Evolutionary conservation across 2,329 filamentous ascomycete genomes (phyloP).

Genomic region (Cladosporium sp.): DNA sequence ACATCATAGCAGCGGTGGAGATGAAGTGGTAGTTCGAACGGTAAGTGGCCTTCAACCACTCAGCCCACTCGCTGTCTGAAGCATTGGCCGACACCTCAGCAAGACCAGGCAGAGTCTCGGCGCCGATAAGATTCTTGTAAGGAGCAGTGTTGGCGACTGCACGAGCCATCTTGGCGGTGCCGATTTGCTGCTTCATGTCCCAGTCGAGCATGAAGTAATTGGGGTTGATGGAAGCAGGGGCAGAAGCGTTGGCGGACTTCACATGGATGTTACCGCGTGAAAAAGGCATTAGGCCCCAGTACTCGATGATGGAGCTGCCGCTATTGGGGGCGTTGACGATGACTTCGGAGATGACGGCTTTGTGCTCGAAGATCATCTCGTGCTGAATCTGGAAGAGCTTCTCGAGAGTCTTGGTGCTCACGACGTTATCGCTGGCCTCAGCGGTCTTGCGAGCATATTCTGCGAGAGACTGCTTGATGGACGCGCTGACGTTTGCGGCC

Average conservation of each 20-base stretch:
- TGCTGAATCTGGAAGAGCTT: constrained; percentile 1
- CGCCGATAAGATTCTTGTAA: constrained; percentile 29
- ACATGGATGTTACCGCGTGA: constrained; percentile 26
- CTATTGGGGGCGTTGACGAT: constrained; percentile 43
- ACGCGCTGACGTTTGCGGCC: constrained; percentile 11
- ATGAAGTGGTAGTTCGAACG: constrained; percentile 22
- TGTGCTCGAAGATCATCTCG: background rate
- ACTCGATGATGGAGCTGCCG: background rate
- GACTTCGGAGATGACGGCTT: constrained; percentile 55
- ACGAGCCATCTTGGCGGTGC: constrained; percentile 16
- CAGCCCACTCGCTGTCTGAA: constrained; percentile 19
- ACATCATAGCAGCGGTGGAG: constrained; percentile 18
- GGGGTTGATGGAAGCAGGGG: constrained; percentile 35
- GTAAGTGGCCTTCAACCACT: constrained; percentile 21
- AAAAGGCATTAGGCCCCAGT: constrained; percentile 18
- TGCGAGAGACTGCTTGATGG: constrained; percentile 14
- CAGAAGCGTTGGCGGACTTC: constrained; percentile 17
- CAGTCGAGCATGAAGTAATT: constrained; percentile 45
- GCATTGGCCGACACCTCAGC: constrained; percentile 11
- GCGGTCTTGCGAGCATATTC: background rate
- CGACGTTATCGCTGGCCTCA: background rate
- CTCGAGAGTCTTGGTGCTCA: background rate
- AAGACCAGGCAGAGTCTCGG: constrained; percentile 19
- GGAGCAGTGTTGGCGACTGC: constrained; percentile 39
- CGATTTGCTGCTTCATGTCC: constrained; percentile 35